phyloP scores from a whole-genome alignment of 2,329 filamentous ascomycete species.

The Fusarium piperis region DNA sequence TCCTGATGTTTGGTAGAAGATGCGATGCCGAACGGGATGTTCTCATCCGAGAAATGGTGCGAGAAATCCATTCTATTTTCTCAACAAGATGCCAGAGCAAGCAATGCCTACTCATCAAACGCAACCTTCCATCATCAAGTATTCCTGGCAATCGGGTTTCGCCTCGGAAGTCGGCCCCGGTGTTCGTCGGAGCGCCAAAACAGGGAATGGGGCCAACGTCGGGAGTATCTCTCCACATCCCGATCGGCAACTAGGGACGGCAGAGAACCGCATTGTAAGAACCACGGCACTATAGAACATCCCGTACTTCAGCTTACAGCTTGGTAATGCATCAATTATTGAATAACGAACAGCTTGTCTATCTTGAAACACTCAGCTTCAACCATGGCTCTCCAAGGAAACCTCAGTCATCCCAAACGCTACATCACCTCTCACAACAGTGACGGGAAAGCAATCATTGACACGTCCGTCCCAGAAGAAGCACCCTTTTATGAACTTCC shows the following conservation, averaged over 20 bases:
- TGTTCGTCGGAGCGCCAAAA: constrained; percentile 1
- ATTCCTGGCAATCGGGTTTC: not conserved
- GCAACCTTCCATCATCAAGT: not conserved
- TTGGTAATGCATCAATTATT: not conserved
- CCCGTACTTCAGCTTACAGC: not conserved
- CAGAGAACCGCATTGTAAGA: not conserved
- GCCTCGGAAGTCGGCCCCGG: not conserved
- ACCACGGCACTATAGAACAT: not conserved
- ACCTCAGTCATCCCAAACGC: constrained; percentile 32
- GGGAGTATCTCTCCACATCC: constrained; percentile 21
- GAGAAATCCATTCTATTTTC: not conserved
- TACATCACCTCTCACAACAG: constrained; percentile 42
- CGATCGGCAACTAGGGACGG: not conserved
- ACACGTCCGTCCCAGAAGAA: constrained; percentile 5
- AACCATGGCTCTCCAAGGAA: constrained; percentile 28
- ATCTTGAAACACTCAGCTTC: not conserved
- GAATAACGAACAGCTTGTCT: no score
- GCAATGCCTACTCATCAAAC: not conserved
- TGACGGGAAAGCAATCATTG: constrained; percentile 40
- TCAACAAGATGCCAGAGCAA: not conserved
- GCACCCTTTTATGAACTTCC: constrained; percentile 36
- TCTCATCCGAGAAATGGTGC: constrained; percentile 60
- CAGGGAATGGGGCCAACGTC: not conserved
- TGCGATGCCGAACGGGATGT: constrained; percentile 64
- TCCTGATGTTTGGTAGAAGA: constrained; percentile 49